Conservation (phyloP, 441 rosid genomes). For the Adansonia grandidieri region DNA sequence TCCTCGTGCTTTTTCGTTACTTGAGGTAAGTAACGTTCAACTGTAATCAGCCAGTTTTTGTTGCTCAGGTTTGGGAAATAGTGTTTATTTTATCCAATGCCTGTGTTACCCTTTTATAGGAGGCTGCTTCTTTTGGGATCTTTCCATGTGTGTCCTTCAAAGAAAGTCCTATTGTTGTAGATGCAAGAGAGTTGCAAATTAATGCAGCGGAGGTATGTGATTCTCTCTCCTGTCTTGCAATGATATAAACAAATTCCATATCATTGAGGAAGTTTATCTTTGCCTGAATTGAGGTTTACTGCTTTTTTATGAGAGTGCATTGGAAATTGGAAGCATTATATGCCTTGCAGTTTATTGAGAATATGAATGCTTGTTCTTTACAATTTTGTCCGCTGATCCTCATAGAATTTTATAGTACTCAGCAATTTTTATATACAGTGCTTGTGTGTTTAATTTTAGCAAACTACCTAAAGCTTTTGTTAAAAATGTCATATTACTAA, state of each 20-base stretch:
- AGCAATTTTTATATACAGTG: neutral
- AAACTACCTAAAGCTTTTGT: neutral
- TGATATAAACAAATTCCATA: neutral
- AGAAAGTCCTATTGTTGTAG: conserved; percentile 62
- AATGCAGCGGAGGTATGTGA: conserved; percentile 66
- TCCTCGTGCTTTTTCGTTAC: conserved; percentile 85
- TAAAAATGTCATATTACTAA: conserved; percentile 5
- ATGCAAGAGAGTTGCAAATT: conserved; percentile 59
- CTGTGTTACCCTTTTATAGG: conserved; percentile 49
- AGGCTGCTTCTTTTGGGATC: conserved; percentile 78
- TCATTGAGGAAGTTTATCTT: conserved; percentile 14
- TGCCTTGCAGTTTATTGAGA: neutral
- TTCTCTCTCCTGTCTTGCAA: conserved; percentile 19
- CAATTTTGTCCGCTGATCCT: neutral
- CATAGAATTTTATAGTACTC: neutral
- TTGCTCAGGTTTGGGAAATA: conserved; percentile 21
- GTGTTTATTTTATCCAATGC: conserved; percentile 23
- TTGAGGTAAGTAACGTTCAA: conserved; percentile 58
- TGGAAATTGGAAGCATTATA: neutral
- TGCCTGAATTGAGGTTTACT: neutral
- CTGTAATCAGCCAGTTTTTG: conserved; percentile 21
- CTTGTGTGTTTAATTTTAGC: neutral
- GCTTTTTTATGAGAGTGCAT: conserved; percentile 12
- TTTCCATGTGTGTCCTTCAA: conserved; percentile 69
- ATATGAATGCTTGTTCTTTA: conserved; percentile 15